A percentile compares a stretch with the other conserved stretches of the same genome.
Evolutionary conservation across 768 basidiomycete species (phyloP).

Genomic region (Mrakia hoshinonis): DNA sequence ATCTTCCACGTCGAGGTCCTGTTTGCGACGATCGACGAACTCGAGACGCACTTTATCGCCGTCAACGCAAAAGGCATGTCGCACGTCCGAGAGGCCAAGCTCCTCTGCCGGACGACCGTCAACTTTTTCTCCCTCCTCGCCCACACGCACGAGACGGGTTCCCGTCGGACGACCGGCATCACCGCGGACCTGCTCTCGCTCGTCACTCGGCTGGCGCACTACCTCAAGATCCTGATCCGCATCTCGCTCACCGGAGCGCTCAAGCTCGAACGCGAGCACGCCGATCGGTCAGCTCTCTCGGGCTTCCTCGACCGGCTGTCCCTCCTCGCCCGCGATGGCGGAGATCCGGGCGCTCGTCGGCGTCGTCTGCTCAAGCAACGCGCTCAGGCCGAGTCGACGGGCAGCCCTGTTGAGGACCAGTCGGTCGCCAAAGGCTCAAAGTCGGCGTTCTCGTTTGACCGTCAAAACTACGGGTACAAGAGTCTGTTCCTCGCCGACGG

Average conservation of each 20-base stretch:
- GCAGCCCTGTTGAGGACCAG: conserved; percentile 30
- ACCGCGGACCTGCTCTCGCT: conserved; percentile 93
- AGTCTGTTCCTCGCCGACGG: conserved; percentile 33
- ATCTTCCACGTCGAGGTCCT: conserved; percentile 96
- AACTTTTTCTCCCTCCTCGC: conserved; percentile 94
- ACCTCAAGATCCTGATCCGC: conserved; percentile 97
- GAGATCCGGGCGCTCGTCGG: conserved; percentile 39
- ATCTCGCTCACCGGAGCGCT: conserved; percentile 93
- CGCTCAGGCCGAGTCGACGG: conserved; percentile 21
- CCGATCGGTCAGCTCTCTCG: conserved; percentile 69
- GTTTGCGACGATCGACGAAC: conserved; percentile 92
- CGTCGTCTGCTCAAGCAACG: conserved; percentile 32
- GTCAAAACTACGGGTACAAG: conserved; percentile 36
- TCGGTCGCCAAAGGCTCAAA: neutral
- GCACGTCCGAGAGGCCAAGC: conserved; percentile 93
- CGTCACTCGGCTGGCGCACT: conserved; percentile 97
- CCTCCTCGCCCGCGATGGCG: conserved; percentile 58
- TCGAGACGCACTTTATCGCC: conserved; percentile 75
- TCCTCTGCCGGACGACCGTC: conserved; percentile 97
- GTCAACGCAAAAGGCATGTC: conserved; percentile 88
- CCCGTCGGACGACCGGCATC: conserved; percentile 77
- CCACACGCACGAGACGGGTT: conserved; percentile 85
- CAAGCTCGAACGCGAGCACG: conserved; percentile 86
- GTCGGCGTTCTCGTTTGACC: conserved; percentile 6
- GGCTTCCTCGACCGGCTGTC: conserved; percentile 89